Percentiles rank a stretch among this genome's conserved stretches.
Conservation (phyloP, 73 alveolate genomes). For the Tetrahymena malaccensis region DNA sequence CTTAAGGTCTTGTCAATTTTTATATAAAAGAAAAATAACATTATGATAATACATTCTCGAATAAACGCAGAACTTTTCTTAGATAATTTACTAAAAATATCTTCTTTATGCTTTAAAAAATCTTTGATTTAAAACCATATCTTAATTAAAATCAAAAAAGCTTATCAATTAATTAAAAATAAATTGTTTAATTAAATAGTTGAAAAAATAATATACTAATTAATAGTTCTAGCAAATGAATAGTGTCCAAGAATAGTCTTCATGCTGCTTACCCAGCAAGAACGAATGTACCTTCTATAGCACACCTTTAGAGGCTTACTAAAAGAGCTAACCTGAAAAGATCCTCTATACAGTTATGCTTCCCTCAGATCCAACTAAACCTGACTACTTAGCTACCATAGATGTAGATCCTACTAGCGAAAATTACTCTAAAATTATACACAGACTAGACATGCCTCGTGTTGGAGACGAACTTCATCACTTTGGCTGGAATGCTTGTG, state of each 20-base stretch:
- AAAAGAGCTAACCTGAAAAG: not conserved
- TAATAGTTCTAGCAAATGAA: not conserved
- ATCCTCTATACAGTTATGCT: not conserved
- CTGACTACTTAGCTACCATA: slow-evolving; percentile 44
- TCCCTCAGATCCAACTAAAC: slow-evolving; percentile 11
- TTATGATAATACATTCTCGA: not conserved
- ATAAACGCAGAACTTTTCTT: not conserved
- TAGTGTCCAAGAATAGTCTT: not conserved
- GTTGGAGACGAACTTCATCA: slow-evolving; percentile 47
- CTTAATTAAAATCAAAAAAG: not conserved
- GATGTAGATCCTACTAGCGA: slow-evolving; percentile 31
- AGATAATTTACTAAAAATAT: not conserved
- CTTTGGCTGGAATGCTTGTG: slow-evolving; percentile 30
- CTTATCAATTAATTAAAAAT: not conserved
- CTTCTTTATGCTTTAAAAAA: not conserved
- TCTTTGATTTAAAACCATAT: not conserved
- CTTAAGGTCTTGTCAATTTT: not conserved
- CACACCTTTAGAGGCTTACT: not conserved
- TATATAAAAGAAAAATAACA: not conserved
- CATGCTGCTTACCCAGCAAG: not conserved
- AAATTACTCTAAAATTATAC: slow-evolving; percentile 17
- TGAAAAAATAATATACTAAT: not conserved
- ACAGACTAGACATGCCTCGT: slow-evolving; percentile 28
- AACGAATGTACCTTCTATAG: not conserved
- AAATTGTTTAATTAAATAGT: not conserved